Conservation (phyloP, 2,329 filamentous ascomycete genomes). For the Sclerotinia borealis region DNA sequence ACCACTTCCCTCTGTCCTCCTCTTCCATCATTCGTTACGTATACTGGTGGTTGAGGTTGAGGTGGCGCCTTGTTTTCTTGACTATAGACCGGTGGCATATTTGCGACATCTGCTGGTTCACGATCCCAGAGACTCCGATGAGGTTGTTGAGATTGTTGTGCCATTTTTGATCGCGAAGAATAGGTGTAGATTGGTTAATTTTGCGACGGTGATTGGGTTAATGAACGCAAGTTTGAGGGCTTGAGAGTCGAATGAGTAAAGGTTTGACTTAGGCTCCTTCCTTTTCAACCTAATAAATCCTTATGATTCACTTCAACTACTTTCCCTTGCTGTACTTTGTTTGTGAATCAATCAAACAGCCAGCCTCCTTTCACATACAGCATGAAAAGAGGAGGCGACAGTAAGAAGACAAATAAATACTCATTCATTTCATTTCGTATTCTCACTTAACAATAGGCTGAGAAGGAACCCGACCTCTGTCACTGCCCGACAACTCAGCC, state of each 20-base stretch:
- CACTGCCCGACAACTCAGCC: background rate
- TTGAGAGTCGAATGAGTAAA: background rate
- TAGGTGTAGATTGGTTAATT: background rate
- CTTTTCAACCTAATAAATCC: background rate
- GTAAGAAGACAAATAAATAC: background rate
- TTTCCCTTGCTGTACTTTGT: background rate
- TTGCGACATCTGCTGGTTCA: slow-evolving; percentile 4
- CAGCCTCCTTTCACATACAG: background rate
- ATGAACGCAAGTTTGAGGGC: background rate
- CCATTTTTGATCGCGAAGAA: background rate
- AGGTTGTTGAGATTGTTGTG: background rate
- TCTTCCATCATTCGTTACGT: background rate
- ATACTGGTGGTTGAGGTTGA: background rate
- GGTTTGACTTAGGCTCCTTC: background rate
- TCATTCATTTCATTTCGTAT: background rate
- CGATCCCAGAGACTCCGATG: slow-evolving; percentile 5
- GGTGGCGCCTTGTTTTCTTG: background rate
- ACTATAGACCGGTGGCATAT: slow-evolving; percentile 1
- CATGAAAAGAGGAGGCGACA: background rate
- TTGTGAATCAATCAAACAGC: background rate
- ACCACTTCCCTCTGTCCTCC: background rate
- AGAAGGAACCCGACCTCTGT: background rate
- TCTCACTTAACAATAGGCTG: background rate
- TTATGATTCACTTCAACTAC: background rate
- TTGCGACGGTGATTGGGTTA: background rate